These are phyloP conservation scores for Massarina eburnea DNA, from an alignment of 2,329 filamentous ascomycete genomes.

Conservation along the genomic window DNA sequence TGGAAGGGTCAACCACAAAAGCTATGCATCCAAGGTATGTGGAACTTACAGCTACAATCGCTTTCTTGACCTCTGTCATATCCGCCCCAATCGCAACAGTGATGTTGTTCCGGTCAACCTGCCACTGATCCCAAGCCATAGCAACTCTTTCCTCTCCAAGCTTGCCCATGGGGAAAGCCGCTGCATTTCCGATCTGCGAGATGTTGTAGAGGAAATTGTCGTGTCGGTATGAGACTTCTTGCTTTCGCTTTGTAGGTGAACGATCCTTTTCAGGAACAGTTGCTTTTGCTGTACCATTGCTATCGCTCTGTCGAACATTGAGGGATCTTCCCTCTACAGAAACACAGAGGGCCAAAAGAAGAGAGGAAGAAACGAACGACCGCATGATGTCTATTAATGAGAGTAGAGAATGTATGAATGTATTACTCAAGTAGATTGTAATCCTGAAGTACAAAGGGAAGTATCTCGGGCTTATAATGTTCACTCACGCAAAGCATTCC, in stretches of 20 bases:
- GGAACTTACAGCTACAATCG: slow-evolving; percentile 3
- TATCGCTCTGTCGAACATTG: slow-evolving; percentile 5
- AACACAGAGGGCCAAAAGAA: slow-evolving; percentile 2
- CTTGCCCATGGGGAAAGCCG: slow-evolving; percentile 6
- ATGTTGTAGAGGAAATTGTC: slow-evolving; percentile 7
- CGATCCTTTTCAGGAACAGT: slow-evolving; percentile 2
- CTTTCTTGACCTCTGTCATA: slow-evolving; percentile 2
- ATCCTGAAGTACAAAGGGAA: too few species aligned
- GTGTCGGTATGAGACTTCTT: slow-evolving; percentile 3
- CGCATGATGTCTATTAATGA: background rate
- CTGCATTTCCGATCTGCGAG: slow-evolving; percentile 5
- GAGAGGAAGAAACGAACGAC: slow-evolving; percentile 1
- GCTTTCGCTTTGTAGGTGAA: background rate
- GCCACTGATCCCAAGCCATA: slow-evolving; percentile 7
- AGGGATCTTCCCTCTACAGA: slow-evolving; percentile 1
- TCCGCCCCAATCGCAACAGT: background rate
- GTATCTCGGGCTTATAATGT: too few species aligned
- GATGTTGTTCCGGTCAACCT: slow-evolving; percentile 6
- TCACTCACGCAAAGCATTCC: too few species aligned
- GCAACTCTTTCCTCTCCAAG: slow-evolving; percentile 4
- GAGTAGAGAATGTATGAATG: background rate
- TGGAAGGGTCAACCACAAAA: background rate
- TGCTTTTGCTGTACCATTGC: slow-evolving; percentile 2
- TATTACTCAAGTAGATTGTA: too few species aligned
- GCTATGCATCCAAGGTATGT: background rate